A percentile compares a stretch with the other conserved stretches of the same genome.
Evolutionary conservation across 2,329 filamentous ascomycete species (phyloP).

Genomic region (Teratosphaeria destructans): DNA sequence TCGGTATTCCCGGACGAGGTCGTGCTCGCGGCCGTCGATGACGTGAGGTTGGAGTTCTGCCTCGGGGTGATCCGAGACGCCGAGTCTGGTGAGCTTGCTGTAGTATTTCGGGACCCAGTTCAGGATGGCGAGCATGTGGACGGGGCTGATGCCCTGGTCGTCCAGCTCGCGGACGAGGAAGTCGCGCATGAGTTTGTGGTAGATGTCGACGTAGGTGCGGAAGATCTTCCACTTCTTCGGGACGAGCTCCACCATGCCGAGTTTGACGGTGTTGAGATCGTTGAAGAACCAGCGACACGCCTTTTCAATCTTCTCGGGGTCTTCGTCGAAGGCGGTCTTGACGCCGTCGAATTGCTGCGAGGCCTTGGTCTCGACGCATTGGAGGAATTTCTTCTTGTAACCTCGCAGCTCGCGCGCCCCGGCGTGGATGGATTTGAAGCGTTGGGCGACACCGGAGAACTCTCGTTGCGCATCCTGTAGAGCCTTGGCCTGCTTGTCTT

Average conservation of each 20-base stretch:
- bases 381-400: conserved; percentile 92
- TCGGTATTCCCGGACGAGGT: conserved; percentile 87
- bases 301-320: conserved; percentile 76
- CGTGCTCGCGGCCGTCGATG: conserved; percentile 78
- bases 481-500: conserved; percentile 81
- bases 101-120: conserved; percentile 96
- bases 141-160: conserved; percentile 71
- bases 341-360: conserved; percentile 63
- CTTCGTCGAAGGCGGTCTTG: conserved; percentile 66
- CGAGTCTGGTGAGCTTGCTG: conserved; percentile 85
- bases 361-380: conserved; percentile 64
- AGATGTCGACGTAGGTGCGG: conserved; percentile 79
- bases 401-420: conserved; percentile 85
- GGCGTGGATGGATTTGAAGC: conserved; percentile 83
- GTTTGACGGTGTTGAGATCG: conserved; percentile 85
- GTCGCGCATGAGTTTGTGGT: conserved; percentile 92
- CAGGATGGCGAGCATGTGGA: conserved; percentile 82
- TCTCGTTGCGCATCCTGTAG: conserved; percentile 91
- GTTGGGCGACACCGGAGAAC: conserved; percentile 83
- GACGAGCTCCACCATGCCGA: conserved; percentile 84
- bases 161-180: conserved; percentile 76
- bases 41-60: conserved; percentile 54
- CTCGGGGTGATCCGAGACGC: conserved; percentile 57
- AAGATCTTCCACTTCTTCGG: conserved; percentile 96
- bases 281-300: conserved; percentile 95